These are phyloP conservation scores for Botrytis medusae DNA, from an alignment of 2,329 filamentous ascomycete genomes.

Conservation along the genomic window DNA sequence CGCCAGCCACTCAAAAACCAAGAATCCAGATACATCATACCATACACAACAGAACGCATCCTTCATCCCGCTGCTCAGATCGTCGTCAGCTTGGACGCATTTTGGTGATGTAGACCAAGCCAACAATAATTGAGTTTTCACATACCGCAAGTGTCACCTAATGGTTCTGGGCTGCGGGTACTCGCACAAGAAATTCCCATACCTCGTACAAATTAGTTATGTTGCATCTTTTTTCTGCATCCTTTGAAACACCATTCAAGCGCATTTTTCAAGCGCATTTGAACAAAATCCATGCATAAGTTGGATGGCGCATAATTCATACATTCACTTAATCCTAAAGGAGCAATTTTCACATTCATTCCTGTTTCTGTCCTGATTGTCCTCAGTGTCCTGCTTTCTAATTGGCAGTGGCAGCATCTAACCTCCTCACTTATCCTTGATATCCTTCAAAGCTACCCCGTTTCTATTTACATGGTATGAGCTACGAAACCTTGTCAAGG, in stretches of 20 bases:
- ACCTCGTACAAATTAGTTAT: conserved; percentile 3
- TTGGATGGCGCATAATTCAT: conserved; percentile 3
- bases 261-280: not conserved
- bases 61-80: not conserved
- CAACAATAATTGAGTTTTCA: not conserved
- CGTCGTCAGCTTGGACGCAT: conserved; percentile 14
- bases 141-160: conserved; percentile 1
- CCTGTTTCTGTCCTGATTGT: not conserved
- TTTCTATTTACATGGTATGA: conserved; percentile 12
- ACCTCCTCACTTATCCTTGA: conserved; percentile 11
- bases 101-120: conserved; percentile 1
- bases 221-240: conserved; percentile 19
- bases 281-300: conserved; percentile 11
- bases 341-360: conserved; percentile 1
- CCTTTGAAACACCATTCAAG: conserved; percentile 17
- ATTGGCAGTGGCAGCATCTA: not conserved
- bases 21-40: not conserved
- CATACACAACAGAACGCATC: not conserved
- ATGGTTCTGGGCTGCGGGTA: not conserved
- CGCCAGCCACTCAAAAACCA: conserved; percentile 5
- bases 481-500: conserved; percentile 10
- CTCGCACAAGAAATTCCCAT: not conserved
- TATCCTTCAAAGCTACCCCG: not conserved
- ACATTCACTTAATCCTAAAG: conserved; percentile 12
- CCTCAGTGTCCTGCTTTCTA: not conserved